phyloP scores from a whole-genome alignment of 208 protist genomes.

The Leishmania lainsoni region DNA sequence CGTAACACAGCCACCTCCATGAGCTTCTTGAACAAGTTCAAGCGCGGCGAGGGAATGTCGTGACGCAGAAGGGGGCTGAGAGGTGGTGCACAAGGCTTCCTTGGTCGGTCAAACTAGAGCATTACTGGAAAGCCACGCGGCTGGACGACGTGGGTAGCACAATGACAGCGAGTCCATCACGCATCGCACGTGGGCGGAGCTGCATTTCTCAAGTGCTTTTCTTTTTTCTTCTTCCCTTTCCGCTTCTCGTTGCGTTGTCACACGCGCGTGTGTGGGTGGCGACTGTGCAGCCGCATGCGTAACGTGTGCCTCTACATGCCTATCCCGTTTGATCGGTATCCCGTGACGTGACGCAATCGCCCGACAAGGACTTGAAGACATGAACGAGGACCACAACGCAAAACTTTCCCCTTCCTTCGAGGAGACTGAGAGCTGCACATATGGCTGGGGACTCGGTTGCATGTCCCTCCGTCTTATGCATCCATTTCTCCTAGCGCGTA shows the following conservation, averaged over 20 bases:
- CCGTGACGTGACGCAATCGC: neutral
- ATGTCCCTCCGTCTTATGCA: too few relatives aligned
- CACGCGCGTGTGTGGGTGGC: neutral
- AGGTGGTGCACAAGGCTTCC: neutral
- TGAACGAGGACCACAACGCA: neutral
- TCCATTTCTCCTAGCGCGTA: too few relatives aligned
- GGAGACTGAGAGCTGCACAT: neutral
- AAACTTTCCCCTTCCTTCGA: neutral
- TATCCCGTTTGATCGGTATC: neutral
- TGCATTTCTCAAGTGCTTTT: neutral
- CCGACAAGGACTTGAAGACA: neutral
- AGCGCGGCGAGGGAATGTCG: slow-evolving; percentile 41
- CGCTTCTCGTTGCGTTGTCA: neutral
- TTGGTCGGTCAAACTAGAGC: neutral
- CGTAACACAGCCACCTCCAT: slow-evolving; percentile 68
- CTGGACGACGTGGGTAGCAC: neutral
- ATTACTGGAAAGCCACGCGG: neutral
- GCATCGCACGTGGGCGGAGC: too few relatives aligned
- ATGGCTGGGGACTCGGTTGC: too few relatives aligned
- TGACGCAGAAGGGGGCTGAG: slow-evolving; percentile 1
- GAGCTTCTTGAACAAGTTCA: slow-evolving; percentile 75
- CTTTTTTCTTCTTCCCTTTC: neutral
- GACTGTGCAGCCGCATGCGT: neutral
- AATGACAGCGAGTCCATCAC: neutral
- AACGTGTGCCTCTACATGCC: too few relatives aligned